Percentiles rank a stretch among this genome's conserved stretches.
Conservation (phyloP, 2,329 filamentous ascomycete genomes). For the Cytospora paraplurivora region DNA sequence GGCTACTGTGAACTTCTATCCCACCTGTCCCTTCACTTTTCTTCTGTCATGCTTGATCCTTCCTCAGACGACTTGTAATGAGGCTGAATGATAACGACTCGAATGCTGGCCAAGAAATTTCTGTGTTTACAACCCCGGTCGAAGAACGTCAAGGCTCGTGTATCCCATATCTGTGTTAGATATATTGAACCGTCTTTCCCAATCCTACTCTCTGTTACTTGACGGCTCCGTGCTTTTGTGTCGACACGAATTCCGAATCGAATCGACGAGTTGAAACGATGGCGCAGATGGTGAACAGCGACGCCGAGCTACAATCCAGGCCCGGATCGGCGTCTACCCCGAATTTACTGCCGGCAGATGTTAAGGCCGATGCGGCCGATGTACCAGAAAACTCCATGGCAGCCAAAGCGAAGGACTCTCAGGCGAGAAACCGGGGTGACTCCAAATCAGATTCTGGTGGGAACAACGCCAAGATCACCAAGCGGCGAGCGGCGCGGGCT, state of each 20-base stretch:
- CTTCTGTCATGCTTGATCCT: constrained; percentile 5
- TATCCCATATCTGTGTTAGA: constrained; percentile 1
- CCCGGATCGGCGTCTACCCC: constrained; percentile 14
- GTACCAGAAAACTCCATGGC: background rate
- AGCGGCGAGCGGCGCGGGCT: constrained; percentile 86
- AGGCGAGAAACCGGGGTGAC: constrained; percentile 38
- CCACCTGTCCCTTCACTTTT: background rate
- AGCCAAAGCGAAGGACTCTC: background rate
- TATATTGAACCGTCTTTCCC: background rate
- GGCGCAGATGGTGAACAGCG: constrained; percentile 9
- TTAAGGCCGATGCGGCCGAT: constrained; percentile 2
- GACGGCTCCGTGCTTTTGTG: constrained; percentile 6
- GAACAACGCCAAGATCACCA: constrained; percentile 55
- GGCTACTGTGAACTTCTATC: background rate
- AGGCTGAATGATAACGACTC: constrained; percentile 18
- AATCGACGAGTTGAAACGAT: constrained; percentile 1
- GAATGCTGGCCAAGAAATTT: constrained; percentile 17
- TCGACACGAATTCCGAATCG: background rate
- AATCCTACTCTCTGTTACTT: background rate
- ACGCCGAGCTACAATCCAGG: constrained; percentile 4
- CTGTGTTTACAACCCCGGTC: constrained; percentile 3
- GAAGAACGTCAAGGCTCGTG: background rate
- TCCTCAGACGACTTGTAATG: constrained; percentile 9
- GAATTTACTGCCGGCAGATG: constrained; percentile 3
- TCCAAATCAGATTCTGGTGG: constrained; percentile 39